These are phyloP conservation scores for Maudiozyma barnettii DNA, from an alignment of 805 yeast genomes.

Conservation along the genomic window DNA sequence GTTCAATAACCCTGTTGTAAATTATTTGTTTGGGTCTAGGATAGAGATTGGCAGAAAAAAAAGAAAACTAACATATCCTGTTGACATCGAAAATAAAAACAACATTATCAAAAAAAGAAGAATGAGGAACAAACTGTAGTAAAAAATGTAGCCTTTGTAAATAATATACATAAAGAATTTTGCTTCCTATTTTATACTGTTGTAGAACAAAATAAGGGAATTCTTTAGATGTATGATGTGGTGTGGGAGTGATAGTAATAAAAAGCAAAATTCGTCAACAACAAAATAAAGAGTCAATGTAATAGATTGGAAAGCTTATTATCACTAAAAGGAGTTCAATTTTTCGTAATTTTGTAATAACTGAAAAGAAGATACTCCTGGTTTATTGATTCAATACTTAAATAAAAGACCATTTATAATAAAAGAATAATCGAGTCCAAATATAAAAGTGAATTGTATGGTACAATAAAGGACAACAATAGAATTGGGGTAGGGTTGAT, in stretches of 20 bases:
- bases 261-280: too few species aligned
- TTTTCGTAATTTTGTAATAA: too few species aligned
- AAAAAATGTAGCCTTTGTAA: not conserved
- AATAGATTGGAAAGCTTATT: too few species aligned
- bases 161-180: not conserved
- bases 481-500: not conserved
- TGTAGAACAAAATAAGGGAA: not conserved
- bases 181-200: not conserved
- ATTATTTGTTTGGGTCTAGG: too few species aligned
- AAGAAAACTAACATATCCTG: not conserved
- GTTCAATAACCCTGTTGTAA: not conserved
- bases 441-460: not conserved
- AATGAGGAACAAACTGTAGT: too few species aligned
- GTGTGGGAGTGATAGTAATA: too few species aligned
- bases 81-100: not conserved
- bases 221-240: not conserved
- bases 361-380: not conserved
- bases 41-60: not conserved
- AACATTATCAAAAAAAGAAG: not conserved
- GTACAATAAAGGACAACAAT: not conserved
- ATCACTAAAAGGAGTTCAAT: too few species aligned
- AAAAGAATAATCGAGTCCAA: too few species aligned
- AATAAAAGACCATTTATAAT: too few species aligned
- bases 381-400: too few species aligned
- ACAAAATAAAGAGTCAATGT: too few species aligned